Conservation (phyloP, 106 monocot genomes). For the Hemerocallis citrina region DNA sequence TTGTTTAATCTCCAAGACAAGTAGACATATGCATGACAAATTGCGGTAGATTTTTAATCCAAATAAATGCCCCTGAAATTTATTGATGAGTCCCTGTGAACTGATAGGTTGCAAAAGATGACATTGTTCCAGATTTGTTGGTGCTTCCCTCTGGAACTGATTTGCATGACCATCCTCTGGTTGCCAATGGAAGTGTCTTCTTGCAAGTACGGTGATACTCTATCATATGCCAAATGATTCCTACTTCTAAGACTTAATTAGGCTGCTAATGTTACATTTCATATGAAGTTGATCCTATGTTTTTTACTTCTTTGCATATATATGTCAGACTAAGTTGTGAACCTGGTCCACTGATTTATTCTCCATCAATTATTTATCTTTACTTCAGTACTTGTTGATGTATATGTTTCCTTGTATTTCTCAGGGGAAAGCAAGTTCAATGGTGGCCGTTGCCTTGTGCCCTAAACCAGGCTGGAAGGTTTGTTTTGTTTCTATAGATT, state of each 20-base stretch:
- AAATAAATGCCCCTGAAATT: neutral
- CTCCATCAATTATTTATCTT: neutral
- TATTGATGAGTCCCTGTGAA: neutral
- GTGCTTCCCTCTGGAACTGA: conserved; percentile 73
- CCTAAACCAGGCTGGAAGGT: conserved; percentile 97
- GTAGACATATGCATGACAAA: neutral
- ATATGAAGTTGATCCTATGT: neutral
- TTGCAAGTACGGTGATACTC: conserved; percentile 47
- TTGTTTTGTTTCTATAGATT: neutral
- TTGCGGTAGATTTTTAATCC: neutral
- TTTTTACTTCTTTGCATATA: neutral
- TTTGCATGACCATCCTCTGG: conserved; percentile 87
- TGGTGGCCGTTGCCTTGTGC: conserved; percentile 78
- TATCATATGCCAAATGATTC: neutral
- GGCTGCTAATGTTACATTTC: neutral
- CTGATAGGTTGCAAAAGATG: conserved; percentile 69
- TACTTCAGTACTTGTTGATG: neutral
- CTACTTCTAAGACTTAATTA: neutral
- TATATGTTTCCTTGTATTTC: conserved; percentile 3
- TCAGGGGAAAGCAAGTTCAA: conserved; percentile 96
- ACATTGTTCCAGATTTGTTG: conserved; percentile 65
- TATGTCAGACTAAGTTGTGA: neutral
- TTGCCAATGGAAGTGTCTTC: conserved; percentile 70
- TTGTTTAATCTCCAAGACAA: neutral
- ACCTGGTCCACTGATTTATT: neutral